phyloP scores from a whole-genome alignment of 108 stramenopile genomes.

The Cyclotella sp. region DNA sequence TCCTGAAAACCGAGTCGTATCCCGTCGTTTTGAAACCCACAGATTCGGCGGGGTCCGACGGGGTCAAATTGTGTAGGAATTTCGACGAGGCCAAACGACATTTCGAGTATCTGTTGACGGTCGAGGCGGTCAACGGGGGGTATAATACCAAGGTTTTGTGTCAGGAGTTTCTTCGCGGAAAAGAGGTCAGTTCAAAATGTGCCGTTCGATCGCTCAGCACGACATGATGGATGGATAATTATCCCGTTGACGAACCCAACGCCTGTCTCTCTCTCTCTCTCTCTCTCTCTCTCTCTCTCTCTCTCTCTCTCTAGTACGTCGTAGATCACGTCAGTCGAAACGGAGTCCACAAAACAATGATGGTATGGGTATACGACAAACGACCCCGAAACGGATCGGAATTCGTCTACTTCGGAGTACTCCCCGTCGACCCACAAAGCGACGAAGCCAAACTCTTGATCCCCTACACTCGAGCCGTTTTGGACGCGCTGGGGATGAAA shows the following conservation, averaged over 20 bases:
- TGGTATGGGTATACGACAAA: slow-evolving; percentile 96
- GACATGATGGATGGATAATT: too few species aligned
- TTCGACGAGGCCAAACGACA: slow-evolving; percentile 91
- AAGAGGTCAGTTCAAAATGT: slow-evolving; percentile 58
- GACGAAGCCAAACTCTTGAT: slow-evolving; percentile 84
- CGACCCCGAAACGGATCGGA: slow-evolving; percentile 76
- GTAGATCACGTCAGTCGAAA: slow-evolving; percentile 86
- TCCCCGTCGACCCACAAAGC: slow-evolving; percentile 67
- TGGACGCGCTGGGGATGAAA: slow-evolving; percentile 82
- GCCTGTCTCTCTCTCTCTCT: too few species aligned
- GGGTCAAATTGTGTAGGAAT: slow-evolving; percentile 89
- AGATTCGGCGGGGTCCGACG: slow-evolving; percentile 93
- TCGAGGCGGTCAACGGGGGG: slow-evolving; percentile 89
- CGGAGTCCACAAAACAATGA: slow-evolving; percentile 91
- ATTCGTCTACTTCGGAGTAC: slow-evolving; percentile 71
- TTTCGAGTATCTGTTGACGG: slow-evolving; percentile 85
- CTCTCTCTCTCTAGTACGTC: slow-evolving; percentile 59
- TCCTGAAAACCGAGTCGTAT: slow-evolving; percentile 63
- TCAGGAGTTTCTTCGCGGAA: slow-evolving; percentile 90
- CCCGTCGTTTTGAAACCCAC: slow-evolving; percentile 94
- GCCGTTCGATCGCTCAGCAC: too few species aligned
- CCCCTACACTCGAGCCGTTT: slow-evolving; percentile 81
- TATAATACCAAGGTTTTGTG: slow-evolving; percentile 85
- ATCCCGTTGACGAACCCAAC: too few species aligned
- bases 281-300: too few species aligned